Evolutionary conservation across 768 basidiomycete species (phyloP).

Genomic region (Termitomyces sp.): DNA sequence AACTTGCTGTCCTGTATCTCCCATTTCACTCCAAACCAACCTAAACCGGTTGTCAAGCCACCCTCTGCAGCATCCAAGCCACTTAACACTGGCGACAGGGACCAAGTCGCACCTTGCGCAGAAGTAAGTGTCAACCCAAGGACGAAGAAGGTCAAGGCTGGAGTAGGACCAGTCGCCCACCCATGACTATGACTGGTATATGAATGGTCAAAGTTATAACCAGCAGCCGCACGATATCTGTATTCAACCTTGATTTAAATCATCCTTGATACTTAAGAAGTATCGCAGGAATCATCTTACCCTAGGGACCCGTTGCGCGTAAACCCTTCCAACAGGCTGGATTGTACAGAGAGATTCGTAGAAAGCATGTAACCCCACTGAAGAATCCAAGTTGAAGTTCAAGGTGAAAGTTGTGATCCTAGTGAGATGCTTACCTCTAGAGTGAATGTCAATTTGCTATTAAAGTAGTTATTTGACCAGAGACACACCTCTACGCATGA

Average conservation of each 20-base stretch:
- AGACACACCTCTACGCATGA: slow-evolving; percentile 28
- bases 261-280: not conserved
- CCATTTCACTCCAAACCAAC: slow-evolving; percentile 42
- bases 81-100: slow-evolving; percentile 35
- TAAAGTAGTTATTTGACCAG: not conserved
- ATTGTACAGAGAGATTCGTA: slow-evolving; percentile 32
- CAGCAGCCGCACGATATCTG: slow-evolving; percentile 37
- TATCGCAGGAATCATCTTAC: slow-evolving; percentile 18
- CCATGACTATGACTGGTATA: slow-evolving; percentile 44
- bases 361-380: slow-evolving; percentile 49
- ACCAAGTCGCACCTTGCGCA: slow-evolving; percentile 35
- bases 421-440: slow-evolving; percentile 9
- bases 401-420: not conserved
- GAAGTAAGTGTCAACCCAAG: slow-evolving; percentile 38
- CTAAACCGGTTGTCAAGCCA: slow-evolving; percentile 39
- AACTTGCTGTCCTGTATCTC: slow-evolving; percentile 9
- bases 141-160: slow-evolving; percentile 41
- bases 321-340: slow-evolving; percentile 40
- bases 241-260: not conserved
- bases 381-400: not conserved
- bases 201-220: slow-evolving; percentile 40
- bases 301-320: slow-evolving; percentile 40
- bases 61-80: slow-evolving; percentile 36
- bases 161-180: slow-evolving; percentile 44
- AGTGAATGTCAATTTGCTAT: not conserved